These are phyloP conservation scores for Cichorium intybus DNA, from an alignment of 140 eudicot species.

Conservation along the genomic window DNA sequence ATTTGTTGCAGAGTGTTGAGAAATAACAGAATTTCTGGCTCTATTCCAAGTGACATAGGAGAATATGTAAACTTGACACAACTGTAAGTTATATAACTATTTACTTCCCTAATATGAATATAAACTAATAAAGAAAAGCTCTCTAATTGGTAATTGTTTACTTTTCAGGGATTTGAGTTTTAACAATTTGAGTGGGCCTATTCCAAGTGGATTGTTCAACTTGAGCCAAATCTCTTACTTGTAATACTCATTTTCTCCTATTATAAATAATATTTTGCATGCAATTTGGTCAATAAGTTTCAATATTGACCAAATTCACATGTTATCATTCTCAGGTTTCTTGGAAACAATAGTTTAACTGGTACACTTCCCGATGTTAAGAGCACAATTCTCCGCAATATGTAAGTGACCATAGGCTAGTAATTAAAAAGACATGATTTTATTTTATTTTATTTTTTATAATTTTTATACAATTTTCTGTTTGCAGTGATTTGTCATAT, in stretches of 20 bases:
- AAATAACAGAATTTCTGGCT: conserved; percentile 53
- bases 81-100: conserved; percentile 50
- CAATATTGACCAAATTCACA: background rate
- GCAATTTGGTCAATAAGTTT: background rate
- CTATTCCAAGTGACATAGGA: conserved; percentile 56
- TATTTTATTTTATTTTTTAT: background rate
- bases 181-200: conserved; percentile 51
- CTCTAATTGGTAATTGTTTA: background rate
- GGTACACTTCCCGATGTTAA: conserved; percentile 64
- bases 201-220: conserved; percentile 52
- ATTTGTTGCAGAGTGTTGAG: conserved; percentile 39
- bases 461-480: background rate
- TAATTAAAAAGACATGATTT: background rate
- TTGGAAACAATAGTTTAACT: conserved; percentile 64
- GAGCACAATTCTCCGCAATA: conserved; percentile 34
- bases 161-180: conserved; percentile 74
- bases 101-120: background rate
- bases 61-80: conserved; percentile 35
- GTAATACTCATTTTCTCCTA: conserved; percentile 35
- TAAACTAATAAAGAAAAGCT: background rate
- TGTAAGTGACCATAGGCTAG: conserved; percentile 39
- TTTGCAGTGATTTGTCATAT: conserved; percentile 83
- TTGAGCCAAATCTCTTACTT: conserved; percentile 45
- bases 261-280: background rate
- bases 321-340: conserved; percentile 41